phyloP scores from a whole-genome alignment of 768 basidiomycete genomes.

The Psilocybe subaeruginosa region DNA sequence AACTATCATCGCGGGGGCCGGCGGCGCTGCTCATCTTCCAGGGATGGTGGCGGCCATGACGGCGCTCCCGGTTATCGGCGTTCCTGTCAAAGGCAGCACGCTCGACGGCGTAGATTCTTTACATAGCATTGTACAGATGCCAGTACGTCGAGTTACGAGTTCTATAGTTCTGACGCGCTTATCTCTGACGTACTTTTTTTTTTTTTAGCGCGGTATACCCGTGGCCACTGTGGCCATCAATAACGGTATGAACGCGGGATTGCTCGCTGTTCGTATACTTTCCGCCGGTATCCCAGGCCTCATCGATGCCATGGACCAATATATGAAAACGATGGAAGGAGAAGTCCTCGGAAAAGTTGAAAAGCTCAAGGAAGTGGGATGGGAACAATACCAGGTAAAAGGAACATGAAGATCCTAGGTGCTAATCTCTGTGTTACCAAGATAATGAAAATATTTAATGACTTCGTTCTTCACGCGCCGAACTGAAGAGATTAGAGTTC shows the following conservation, averaged over 20 bases:
- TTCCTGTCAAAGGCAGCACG: conserved; percentile 93
- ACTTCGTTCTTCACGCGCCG: too few species aligned
- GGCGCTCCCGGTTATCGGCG: conserved; percentile 89
- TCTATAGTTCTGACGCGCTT: neutral
- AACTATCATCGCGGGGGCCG: conserved; percentile 91
- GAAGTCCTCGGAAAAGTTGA: conserved; percentile 28
- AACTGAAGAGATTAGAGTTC: too few species aligned
- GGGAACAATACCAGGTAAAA: conserved; percentile 77
- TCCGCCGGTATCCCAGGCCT: conserved; percentile 72
- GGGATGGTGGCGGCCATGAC: conserved; percentile 99
- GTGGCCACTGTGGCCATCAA: conserved; percentile 98
- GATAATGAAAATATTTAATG: too few species aligned
- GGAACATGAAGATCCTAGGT: neutral
- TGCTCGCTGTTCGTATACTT: conserved; percentile 91
- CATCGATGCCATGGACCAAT: conserved; percentile 68
- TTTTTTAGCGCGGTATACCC: conserved; percentile 84
- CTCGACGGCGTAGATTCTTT: conserved; percentile 97
- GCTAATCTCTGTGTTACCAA: too few species aligned
- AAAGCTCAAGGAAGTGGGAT: conserved; percentile 72
- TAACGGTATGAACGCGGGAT: conserved; percentile 90
- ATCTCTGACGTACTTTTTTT: neutral
- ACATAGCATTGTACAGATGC: conserved; percentile 99
- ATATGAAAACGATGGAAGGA: conserved; percentile 50
- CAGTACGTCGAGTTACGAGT: conserved; percentile 54
- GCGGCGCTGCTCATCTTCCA: conserved; percentile 97